phyloP scores from a whole-genome alignment of 768 basidiomycete species.

The Leccinum broughii region DNA sequence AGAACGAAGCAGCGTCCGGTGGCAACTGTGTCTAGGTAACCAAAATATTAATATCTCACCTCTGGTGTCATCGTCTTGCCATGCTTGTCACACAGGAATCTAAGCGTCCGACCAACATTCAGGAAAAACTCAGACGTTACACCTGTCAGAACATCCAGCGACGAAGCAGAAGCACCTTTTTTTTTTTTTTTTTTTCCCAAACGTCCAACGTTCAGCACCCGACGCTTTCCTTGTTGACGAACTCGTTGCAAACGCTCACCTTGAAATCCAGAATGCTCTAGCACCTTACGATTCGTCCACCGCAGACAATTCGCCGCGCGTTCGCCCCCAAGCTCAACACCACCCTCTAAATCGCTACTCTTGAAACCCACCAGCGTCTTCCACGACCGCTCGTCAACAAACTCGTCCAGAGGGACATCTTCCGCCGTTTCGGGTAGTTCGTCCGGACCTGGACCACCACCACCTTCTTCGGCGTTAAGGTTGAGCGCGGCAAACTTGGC shows the following conservation, averaged over 20 bases:
- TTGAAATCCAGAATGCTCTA: slow-evolving; percentile 93
- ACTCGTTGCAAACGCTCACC: slow-evolving; percentile 46
- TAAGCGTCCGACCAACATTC: slow-evolving; percentile 86
- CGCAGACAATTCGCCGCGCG: slow-evolving; percentile 63
- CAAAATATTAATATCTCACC: slow-evolving; percentile 48
- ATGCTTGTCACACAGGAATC: slow-evolving; percentile 80
- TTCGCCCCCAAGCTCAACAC: slow-evolving; percentile 58
- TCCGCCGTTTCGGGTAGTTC: slow-evolving; percentile 35
- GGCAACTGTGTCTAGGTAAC: not conserved
- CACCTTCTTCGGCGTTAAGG: slow-evolving; percentile 35
- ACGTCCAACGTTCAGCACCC: slow-evolving; percentile 7
- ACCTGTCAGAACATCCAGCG: slow-evolving; percentile 75
- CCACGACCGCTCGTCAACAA: slow-evolving; percentile 67
- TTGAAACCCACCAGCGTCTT: slow-evolving; percentile 25
- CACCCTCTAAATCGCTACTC: slow-evolving; percentile 9
- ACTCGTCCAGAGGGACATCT: slow-evolving; percentile 29
- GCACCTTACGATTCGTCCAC: slow-evolving; percentile 73
- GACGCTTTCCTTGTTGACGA: not conserved
- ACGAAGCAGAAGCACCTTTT: slow-evolving; percentile 69
- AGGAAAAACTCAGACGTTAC: slow-evolving; percentile 79
- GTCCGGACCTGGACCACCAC: slow-evolving; percentile 35
- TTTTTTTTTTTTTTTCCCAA: not conserved
- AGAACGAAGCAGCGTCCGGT: not conserved
- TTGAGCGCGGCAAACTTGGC: slow-evolving; percentile 64
- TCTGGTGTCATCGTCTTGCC: slow-evolving; percentile 79